Evolutionary conservation across 805 yeast species (phyloP).

Genomic region (Barnettozyma pratensis): DNA sequence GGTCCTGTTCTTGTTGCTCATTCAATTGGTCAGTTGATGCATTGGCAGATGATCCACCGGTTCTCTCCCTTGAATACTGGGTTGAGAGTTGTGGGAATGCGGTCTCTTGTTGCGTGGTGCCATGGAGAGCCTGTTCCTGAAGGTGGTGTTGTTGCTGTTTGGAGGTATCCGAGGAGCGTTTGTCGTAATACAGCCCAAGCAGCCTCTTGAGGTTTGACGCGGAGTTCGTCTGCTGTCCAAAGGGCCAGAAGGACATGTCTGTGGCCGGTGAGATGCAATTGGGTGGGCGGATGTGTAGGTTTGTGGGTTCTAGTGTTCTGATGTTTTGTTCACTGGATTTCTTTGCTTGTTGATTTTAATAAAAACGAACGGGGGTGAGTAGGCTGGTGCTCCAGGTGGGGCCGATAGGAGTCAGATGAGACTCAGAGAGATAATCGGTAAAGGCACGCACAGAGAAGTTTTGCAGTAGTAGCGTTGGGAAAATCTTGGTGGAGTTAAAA

Average conservation of each 20-base stretch:
- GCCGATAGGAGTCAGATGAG: not conserved
- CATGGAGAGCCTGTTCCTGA: not conserved
- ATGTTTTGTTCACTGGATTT: not conserved
- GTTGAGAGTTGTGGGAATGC: not conserved
- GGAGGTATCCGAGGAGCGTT: conserved; percentile 9
- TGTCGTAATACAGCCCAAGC: conserved; percentile 35
- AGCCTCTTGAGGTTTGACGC: conserved; percentile 33
- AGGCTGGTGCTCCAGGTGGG: not conserved
- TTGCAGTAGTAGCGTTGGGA: not conserved
- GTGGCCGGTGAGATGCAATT: not conserved
- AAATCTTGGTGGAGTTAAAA: not conserved
- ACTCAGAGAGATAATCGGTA: not conserved
- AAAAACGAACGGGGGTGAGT: not conserved
- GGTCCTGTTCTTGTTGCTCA: not conserved
- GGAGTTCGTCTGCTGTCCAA: conserved; percentile 32
- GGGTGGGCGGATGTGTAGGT: not conserved
- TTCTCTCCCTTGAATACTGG: not conserved
- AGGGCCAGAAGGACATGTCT: conserved; percentile 41
- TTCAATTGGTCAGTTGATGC: conserved; percentile 3
- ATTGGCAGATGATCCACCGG: not conserved
- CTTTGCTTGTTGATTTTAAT: not conserved
- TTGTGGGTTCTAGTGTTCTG: not conserved
- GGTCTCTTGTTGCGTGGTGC: not conserved
- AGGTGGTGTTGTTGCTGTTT: conserved; percentile 8
- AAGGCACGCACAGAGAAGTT: not conserved